A percentile compares a stretch with the other conserved stretches of the same genome.
phyloP scores from a whole-genome alignment of 495 filamentous ascomycete species.

The Trichoderma erinaceum region DNA sequence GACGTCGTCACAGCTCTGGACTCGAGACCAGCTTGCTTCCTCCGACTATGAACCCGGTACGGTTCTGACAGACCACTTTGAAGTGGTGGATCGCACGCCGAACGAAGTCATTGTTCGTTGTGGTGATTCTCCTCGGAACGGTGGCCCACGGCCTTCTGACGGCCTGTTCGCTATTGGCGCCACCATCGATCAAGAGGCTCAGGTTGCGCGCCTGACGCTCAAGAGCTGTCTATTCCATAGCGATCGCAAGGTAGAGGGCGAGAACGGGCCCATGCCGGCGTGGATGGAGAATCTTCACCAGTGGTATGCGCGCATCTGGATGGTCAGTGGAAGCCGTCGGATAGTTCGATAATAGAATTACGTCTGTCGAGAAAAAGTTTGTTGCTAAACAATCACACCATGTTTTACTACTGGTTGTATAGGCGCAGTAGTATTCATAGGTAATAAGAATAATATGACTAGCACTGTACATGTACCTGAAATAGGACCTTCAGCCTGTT shows the following conservation, averaged over 20 bases:
- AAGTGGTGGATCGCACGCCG: slow-evolving; percentile 61
- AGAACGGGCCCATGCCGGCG: slow-evolving; percentile 48
- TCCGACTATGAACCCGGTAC: slow-evolving; percentile 57
- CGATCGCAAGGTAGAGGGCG: slow-evolving; percentile 31
- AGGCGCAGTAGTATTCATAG: too few relatives aligned
- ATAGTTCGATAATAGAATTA: slow-evolving; percentile 20
- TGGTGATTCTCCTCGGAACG: slow-evolving; percentile 57
- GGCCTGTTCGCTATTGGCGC: slow-evolving; percentile 66
- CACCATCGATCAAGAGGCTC: slow-evolving; percentile 51
- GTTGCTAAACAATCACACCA: neutral
- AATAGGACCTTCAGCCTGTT: too few relatives aligned
- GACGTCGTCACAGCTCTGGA: slow-evolving; percentile 62
- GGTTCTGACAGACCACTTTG: slow-evolving; percentile 68
- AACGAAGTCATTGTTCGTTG: slow-evolving; percentile 58
- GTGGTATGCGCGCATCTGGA: slow-evolving; percentile 58
- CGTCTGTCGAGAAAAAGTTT: neutral
- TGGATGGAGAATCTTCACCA: slow-evolving; percentile 53
- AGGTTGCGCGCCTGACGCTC: slow-evolving; percentile 57
- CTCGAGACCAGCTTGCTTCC: slow-evolving; percentile 43
- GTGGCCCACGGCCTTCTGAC: slow-evolving; percentile 53
- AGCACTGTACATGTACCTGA: too few relatives aligned
- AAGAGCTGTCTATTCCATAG: slow-evolving; percentile 59
- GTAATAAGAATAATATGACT: too few relatives aligned
- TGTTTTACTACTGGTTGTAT: neutral
- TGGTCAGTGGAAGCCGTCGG: slow-evolving; percentile 47